These are phyloP conservation scores for Fomitiporia mediterranea DNA, from an alignment of 1,284 basidiomycete genomes.

Conservation along the genomic window DNA sequence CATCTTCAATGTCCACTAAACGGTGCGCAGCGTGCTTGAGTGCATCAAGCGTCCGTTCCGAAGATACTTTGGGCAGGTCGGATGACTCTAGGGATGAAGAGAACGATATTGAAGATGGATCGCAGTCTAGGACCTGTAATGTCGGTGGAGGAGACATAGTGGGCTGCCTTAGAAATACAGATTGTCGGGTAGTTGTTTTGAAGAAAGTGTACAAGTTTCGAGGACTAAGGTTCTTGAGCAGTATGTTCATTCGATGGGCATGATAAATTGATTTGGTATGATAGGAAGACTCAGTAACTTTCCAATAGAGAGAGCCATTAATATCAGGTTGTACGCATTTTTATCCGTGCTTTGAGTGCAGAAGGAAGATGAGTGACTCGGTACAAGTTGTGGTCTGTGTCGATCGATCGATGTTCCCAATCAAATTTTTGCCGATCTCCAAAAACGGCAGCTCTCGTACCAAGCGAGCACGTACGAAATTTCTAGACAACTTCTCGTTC, in stretches of 20 bases:
- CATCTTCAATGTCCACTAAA: conserved; percentile 39
- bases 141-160: neutral
- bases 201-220: conserved; percentile 1
- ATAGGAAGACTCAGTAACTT: no score
- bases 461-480: no score
- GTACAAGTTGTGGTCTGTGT: neutral
- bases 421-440: no score
- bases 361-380: no score
- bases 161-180: neutral
- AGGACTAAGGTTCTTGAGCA: neutral
- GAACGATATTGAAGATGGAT: conserved; percentile 53
- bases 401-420: no score
- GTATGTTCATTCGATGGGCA: neutral
- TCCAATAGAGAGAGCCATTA: neutral
- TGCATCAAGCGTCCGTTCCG: conserved; percentile 40
- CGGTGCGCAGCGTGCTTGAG: conserved; percentile 46
- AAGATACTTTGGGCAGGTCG: conserved; percentile 41
- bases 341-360: no score
- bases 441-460: no score
- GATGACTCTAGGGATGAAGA: conserved; percentile 25
- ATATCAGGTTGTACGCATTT: no score
- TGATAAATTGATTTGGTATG: neutral
- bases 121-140: conserved; percentile 45
- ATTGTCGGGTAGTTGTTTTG: neutral
- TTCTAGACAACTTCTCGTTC: no score